Evolutionary conservation across 805 yeast genomes (phyloP).

Genomic region (Metschnikowia hibisci): DNA sequence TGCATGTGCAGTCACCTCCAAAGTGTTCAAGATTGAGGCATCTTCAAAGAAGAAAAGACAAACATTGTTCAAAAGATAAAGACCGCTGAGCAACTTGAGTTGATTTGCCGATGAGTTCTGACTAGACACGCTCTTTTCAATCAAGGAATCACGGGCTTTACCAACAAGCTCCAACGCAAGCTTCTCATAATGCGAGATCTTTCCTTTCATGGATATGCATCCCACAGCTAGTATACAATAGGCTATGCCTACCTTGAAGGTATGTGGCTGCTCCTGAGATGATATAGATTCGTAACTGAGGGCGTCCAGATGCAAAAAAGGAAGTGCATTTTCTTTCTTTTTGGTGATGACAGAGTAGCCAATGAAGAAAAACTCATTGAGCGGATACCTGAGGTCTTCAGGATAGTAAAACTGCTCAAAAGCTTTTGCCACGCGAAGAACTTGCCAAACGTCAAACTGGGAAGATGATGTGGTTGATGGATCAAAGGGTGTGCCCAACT

Average conservation of each 20-base stretch:
- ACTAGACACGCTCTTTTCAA: slow-evolving; percentile 32
- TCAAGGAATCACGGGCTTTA: slow-evolving; percentile 43
- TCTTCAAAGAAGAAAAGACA: slow-evolving; percentile 42
- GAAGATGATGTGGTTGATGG: slow-evolving; percentile 80
- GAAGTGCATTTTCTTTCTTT: slow-evolving; percentile 19
- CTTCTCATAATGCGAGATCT: slow-evolving; percentile 27
- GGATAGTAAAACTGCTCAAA: slow-evolving; percentile 18
- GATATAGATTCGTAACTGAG: slow-evolving; percentile 20
- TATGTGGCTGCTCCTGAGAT: slow-evolving; percentile 18
- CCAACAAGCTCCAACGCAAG: slow-evolving; percentile 34
- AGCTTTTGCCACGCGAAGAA: slow-evolving; percentile 27
- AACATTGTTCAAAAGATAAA: slow-evolving; percentile 42
- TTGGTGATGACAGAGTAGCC: slow-evolving; percentile 26
- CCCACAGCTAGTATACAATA: slow-evolving; percentile 47
- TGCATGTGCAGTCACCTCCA: slow-evolving; percentile 44
- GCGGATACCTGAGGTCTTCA: slow-evolving; percentile 8
- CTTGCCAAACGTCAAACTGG: slow-evolving; percentile 39
- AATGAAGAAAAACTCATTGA: slow-evolving; percentile 29
- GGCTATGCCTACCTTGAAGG: slow-evolving; percentile 38
- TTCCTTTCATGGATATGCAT: slow-evolving; percentile 19
- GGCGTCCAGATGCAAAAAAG: slow-evolving; percentile 20
- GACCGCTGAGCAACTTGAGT: slow-evolving; percentile 20
- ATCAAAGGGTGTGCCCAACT: slow-evolving; percentile 63
- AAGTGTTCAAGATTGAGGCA: slow-evolving; percentile 46
- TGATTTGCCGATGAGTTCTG: slow-evolving; percentile 21